Conservation (phyloP, 2,329 filamentous ascomycete genomes). For the Lasiodiplodia sp. region DNA sequence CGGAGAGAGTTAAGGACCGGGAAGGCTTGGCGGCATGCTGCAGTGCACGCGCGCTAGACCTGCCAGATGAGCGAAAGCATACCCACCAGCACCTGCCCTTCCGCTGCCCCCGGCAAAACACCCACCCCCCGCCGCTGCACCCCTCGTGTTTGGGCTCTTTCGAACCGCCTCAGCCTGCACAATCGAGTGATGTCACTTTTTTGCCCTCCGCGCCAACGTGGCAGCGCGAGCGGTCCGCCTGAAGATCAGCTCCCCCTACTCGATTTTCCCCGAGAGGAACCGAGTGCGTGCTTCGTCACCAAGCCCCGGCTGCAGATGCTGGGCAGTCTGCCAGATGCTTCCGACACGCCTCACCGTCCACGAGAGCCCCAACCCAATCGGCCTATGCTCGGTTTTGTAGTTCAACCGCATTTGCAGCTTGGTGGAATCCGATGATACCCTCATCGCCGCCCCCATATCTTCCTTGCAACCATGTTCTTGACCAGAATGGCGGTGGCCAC, state of each 20-base stretch:
- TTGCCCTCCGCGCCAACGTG: background rate
- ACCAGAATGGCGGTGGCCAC: background rate
- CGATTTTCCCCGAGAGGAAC: slow-evolving; percentile 29
- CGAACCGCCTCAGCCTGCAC: slow-evolving; percentile 1
- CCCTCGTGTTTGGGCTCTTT: slow-evolving; percentile 29
- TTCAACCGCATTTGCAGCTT: background rate
- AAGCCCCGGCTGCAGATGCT: slow-evolving; percentile 24
- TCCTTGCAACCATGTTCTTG: background rate
- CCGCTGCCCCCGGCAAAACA: background rate
- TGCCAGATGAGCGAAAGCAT: slow-evolving; percentile 23
- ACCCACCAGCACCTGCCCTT: slow-evolving; percentile 21
- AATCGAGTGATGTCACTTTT: background rate
- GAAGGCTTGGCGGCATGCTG: slow-evolving; percentile 24
- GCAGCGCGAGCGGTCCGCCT: slow-evolving; percentile 3
- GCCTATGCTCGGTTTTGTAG: background rate
- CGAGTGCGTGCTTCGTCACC: slow-evolving; percentile 25
- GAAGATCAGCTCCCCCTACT: slow-evolving; percentile 18
- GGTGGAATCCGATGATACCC: background rate
- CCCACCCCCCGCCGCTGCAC: slow-evolving; percentile 9
- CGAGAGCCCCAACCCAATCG: background rate
- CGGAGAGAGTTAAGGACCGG: slow-evolving; percentile 21
- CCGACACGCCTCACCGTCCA: slow-evolving; percentile 8
- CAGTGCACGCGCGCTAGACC: slow-evolving; percentile 25
- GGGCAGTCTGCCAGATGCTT: slow-evolving; percentile 4
- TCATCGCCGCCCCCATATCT: background rate